phyloP scores from a whole-genome alignment of 352 stramenopile genomes.

The Phytopythium boreale region DNA sequence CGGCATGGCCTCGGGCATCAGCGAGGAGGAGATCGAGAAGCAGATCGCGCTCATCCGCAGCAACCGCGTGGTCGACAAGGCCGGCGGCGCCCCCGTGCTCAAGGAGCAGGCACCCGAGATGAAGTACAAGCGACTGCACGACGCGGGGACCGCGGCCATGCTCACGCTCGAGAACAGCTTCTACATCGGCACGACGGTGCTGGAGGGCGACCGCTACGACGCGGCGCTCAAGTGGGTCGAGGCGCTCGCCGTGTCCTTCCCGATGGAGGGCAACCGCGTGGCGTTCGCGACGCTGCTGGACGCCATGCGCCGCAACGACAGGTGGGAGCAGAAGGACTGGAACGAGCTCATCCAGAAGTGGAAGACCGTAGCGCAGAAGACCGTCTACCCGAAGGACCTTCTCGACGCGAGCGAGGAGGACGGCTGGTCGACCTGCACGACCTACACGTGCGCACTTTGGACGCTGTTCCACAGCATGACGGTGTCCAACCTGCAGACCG shows the following conservation, averaged over 20 bases:
- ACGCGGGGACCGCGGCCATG: constrained; percentile 59
- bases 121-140: constrained; percentile 67
- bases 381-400: constrained; percentile 61
- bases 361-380: constrained; percentile 38
- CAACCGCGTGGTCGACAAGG: constrained; percentile 24
- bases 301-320: constrained; percentile 30
- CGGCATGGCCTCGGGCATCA: constrained; percentile 51
- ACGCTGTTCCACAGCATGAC: constrained; percentile 80
- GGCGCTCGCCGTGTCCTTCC: constrained; percentile 57
- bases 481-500: constrained; percentile 29
- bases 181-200: constrained; percentile 55
- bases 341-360: constrained; percentile 55
- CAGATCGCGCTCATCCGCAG: constrained; percentile 47
- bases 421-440: constrained; percentile 53
- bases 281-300: constrained; percentile 41
- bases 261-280: constrained; percentile 56
- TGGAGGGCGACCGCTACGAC: constrained; percentile 64
- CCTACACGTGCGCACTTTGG: constrained; percentile 82
- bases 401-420: constrained; percentile 52
- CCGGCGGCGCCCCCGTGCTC: constrained; percentile 17
- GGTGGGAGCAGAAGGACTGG: constrained; percentile 62
- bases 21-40: constrained; percentile 36
- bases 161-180: constrained; percentile 76
- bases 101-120: constrained; percentile 49
- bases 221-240: constrained; percentile 63